A percentile compares a stretch with the other conserved stretches of the same genome.
phyloP scores from a whole-genome alignment of 2,329 filamentous ascomycete species.

The Pseudopyrenochaeta lycopersici region DNA sequence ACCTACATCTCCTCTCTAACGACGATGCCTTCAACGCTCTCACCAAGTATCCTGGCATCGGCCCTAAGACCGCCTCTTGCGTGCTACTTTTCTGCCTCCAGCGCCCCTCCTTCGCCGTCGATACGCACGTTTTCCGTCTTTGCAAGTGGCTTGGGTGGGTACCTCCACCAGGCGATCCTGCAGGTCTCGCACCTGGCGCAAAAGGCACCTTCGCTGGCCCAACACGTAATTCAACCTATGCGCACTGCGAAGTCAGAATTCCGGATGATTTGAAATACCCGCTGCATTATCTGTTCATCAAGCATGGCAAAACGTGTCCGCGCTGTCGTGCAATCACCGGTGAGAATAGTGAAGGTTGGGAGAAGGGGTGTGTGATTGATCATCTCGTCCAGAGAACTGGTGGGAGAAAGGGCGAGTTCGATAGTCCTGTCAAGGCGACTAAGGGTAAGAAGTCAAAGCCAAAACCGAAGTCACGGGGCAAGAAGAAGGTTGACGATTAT shows the following conservation, averaged over 20 bases:
- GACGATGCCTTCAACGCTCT: conserved; percentile 67
- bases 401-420: conserved; percentile 56
- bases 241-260: conserved; percentile 68
- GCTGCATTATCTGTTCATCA: conserved; percentile 69
- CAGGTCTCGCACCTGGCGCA: conserved; percentile 38
- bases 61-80: conserved; percentile 72
- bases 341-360: conserved; percentile 69
- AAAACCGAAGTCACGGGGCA: conserved; percentile 16
- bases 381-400: conserved; percentile 68
- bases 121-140: conserved; percentile 72
- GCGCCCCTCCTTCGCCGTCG: conserved; percentile 70
- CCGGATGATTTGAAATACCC: conserved; percentile 71
- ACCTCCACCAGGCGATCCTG: conserved; percentile 53
- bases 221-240: conserved; percentile 63
- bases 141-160: conserved; percentile 70
- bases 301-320: conserved; percentile 69
- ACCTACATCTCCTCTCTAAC: conserved; percentile 64
- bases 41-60: conserved; percentile 69
- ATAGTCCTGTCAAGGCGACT: conserved; percentile 22
- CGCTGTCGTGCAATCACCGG: conserved; percentile 69
- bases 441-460: conserved; percentile 23
- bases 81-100: conserved; percentile 72
- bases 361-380: conserved; percentile 70
- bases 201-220: conserved; percentile 56
- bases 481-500: conserved; percentile 24